Base-by-base conservation (phyloP, 1,284 basidiomycete species). In the Malassezia cuniculi region DNA sequence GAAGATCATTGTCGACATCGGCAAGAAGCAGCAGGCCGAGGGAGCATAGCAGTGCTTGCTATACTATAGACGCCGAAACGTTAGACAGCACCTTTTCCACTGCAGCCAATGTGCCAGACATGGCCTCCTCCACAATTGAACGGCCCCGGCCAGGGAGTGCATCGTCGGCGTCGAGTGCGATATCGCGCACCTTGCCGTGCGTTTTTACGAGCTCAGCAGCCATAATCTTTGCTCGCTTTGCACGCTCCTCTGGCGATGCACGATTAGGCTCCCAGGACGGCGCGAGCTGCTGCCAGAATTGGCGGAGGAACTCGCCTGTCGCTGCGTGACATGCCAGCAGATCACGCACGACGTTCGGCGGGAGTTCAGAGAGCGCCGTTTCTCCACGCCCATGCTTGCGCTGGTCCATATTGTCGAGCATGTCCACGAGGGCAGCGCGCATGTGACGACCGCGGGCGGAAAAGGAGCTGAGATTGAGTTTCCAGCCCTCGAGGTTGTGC, bases 231-330 rank as follows among this genome's bases (percentile, higher is more conserved):
- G 42, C 42, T 20, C 35, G 39, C 12, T 22, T 12, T 5, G 26
- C 33, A 3, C 42, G 36, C 24, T 39, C 9, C 2, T n/a, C 22
- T n/a, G 5, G 27, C 6, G 5, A 37, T 11, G 2, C 19, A 20
- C 31, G 5, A 12, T 21, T 16, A 1, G 50, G 48, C 11, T 29
- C 29, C 3, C 44, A 27, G 3, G 36, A 22, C 1, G 89, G 89
- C 41, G 89, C 81, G 34, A 85, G 76, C 1, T 85, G 76, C 8
- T 80, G 75, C 87, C 89, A 97, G 63, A 87, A 95, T 63, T 95
- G 90, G 8, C 90, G 78, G 8, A 99, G 73, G 66, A 95, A 94
- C 68, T 99, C 90, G 53, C 85, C 87, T 2, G 87, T 81, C 1
- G 87, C 81, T 0, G 85, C 86, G 60, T 94, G 86, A 55, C 83